These are phyloP conservation scores for Calonectria pseudoreteaudii DNA, from an alignment of 2,329 filamentous ascomycete genomes.

Conservation along the genomic window DNA sequence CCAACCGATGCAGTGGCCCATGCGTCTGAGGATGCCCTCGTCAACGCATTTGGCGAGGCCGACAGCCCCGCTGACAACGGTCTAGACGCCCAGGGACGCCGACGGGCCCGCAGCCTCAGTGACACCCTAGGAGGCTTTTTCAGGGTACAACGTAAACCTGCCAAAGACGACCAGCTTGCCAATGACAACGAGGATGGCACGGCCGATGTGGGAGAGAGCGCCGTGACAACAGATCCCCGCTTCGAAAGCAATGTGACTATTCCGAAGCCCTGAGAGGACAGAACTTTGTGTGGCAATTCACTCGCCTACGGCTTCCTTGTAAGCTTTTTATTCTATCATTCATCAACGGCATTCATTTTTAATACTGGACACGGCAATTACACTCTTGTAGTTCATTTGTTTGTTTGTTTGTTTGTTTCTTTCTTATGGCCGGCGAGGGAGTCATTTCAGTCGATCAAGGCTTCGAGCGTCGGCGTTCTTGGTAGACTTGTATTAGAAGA, in stretches of 20 bases:
- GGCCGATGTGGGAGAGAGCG: conserved; percentile 4
- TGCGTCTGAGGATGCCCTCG: conserved; percentile 43
- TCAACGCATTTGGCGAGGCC: conserved; percentile 34
- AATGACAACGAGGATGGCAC: conserved; percentile 38
- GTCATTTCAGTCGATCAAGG: conserved; percentile 37
- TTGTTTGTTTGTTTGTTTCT: not conserved
- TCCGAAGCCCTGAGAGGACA: conserved; percentile 15
- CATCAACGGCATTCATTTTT: conserved; percentile 31
- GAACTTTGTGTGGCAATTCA: conserved; percentile 22
- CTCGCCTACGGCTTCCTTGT: conserved; percentile 11
- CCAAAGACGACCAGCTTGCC: conserved; percentile 37
- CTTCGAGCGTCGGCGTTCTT: conserved; percentile 45
- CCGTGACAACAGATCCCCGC: conserved; percentile 7
- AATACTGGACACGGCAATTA: conserved; percentile 1
- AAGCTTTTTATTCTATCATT: conserved; percentile 29
- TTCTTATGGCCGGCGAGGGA: conserved; percentile 34
- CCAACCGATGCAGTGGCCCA: conserved; percentile 24
- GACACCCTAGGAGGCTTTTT: conserved; percentile 57
- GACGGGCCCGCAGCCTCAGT: conserved; percentile 54
- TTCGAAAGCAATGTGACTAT: conserved; percentile 9
- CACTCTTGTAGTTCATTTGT: conserved; percentile 16
- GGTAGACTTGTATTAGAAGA: conserved; percentile 32
- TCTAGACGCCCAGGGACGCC: conserved; percentile 37
- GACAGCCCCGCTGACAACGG: conserved; percentile 24
- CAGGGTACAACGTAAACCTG: conserved; percentile 48